Conservation (phyloP, 1,284 basidiomycete genomes). For the Xerocomus minutiporus region DNA sequence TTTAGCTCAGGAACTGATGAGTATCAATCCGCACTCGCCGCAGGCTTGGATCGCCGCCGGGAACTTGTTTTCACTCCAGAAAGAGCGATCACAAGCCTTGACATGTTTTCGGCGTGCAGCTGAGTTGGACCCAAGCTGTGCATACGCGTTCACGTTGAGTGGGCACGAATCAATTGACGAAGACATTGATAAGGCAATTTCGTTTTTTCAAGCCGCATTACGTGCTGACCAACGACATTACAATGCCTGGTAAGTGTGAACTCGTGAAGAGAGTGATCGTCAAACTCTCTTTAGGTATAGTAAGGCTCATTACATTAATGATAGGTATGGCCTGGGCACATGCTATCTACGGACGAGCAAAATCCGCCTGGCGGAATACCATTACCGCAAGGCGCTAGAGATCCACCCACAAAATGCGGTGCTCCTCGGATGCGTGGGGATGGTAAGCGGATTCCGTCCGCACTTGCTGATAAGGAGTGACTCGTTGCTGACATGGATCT, state of each 20-base stretch:
- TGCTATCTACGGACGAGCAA: conserved; percentile 92
- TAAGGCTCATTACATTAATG: conserved; percentile 28
- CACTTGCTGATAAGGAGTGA: conserved; percentile 22
- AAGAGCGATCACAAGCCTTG: conserved; percentile 86
- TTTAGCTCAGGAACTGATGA: conserved; percentile 84
- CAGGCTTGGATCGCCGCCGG: conserved; percentile 94
- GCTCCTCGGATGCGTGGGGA: conserved; percentile 83
- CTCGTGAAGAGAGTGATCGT: conserved; percentile 3
- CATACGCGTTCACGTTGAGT: conserved; percentile 90
- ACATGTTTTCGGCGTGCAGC: conserved; percentile 88
- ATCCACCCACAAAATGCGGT: conserved; percentile 92
- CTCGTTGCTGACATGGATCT: conserved; percentile 19
- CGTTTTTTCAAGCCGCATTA: conserved; percentile 86
- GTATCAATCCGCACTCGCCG: conserved; percentile 74
- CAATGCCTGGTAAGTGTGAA: conserved; percentile 79
- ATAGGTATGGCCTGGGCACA: conserved; percentile 93
- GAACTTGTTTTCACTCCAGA: conserved; percentile 88
- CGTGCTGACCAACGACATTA: conserved; percentile 87
- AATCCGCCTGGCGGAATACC: conserved; percentile 86
- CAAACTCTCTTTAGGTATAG: neutral
- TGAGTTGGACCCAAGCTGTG: conserved; percentile 77
- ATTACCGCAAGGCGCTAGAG: conserved; percentile 83
- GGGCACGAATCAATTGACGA: conserved; percentile 95
- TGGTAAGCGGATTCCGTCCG: conserved; percentile 47
- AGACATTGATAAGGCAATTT: conserved; percentile 84